These are phyloP conservation scores for Pichia scutulata DNA, from an alignment of 805 yeast genomes.

Conservation along the genomic window DNA sequence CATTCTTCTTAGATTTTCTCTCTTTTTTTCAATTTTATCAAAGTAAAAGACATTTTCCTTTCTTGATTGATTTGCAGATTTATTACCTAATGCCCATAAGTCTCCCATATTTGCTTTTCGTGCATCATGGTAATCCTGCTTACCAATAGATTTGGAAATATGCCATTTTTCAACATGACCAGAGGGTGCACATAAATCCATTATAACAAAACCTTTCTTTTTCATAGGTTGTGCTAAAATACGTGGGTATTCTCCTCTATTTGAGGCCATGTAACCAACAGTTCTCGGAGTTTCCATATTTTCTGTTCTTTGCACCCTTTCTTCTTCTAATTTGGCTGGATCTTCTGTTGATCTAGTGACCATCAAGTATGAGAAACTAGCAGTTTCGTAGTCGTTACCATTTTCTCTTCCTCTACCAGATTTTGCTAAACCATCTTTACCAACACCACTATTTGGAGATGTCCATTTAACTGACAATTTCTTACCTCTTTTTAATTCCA, in stretches of 20 bases:
- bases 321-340: constrained; percentile 9
- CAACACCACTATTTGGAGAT: constrained; percentile 46
- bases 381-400: constrained; percentile 62
- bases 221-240: constrained; percentile 65
- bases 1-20: constrained; percentile 20
- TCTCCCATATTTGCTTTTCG: constrained; percentile 82
- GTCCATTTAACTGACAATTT: constrained; percentile 69
- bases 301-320: constrained; percentile 12
- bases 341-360: constrained; percentile 51
- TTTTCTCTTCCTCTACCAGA: constrained; percentile 75
- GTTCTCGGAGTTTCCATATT: constrained; percentile 12
- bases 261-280: constrained; percentile 23
- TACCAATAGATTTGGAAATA: constrained; percentile 69
- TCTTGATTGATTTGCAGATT: constrained; percentile 36
- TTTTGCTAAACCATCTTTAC: constrained; percentile 37
- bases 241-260: constrained; percentile 56
- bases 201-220: constrained; percentile 71
- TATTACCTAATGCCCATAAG: constrained; percentile 71
- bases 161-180: constrained; percentile 86
- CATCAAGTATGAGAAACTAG: constrained; percentile 68
- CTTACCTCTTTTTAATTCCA: constrained; percentile 81
- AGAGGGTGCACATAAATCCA: constrained; percentile 71
- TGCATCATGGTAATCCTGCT: constrained; percentile 80
- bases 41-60: constrained; percentile 27
- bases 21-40: constrained; percentile 30